A percentile compares a stretch with the other conserved stretches of the same genome.
Conservation (phyloP, 148 eudicot species). For the Chenopodium quinoa region DNA sequence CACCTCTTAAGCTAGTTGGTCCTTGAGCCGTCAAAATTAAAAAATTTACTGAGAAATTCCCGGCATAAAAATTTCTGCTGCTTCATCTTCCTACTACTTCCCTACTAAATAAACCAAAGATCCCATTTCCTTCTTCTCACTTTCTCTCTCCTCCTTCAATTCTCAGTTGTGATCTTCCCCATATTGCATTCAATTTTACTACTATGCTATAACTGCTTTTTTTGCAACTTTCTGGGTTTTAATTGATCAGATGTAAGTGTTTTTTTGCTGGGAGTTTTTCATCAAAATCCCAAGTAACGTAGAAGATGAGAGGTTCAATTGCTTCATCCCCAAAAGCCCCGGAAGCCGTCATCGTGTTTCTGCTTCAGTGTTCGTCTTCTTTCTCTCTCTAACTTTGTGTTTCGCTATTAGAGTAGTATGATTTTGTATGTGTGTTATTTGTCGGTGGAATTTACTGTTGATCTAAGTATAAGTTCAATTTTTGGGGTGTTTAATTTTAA, state of each 20-base stretch:
- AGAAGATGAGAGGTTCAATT: conserved; percentile 52
- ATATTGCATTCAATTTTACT: too few relatives aligned
- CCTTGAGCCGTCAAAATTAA: background rate
- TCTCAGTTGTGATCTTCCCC: background rate
- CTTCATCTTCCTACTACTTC: background rate
- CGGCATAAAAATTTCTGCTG: background rate
- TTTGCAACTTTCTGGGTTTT: background rate
- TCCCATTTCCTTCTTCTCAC: background rate
- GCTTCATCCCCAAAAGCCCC: conserved; percentile 42
- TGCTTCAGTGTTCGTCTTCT: conserved; percentile 38
- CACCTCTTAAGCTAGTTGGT: too few relatives aligned
- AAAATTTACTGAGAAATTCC: background rate
- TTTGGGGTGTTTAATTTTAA: background rate
- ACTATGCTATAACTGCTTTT: background rate
- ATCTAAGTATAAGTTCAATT: background rate
- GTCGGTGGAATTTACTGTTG: too few relatives aligned
- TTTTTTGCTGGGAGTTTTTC: too few relatives aligned
- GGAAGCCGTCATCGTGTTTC: conserved; percentile 76
- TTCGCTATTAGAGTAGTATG: too few relatives aligned
- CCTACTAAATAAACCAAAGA: background rate
- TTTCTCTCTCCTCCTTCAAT: too few relatives aligned
- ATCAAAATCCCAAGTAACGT: background rate
- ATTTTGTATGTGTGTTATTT: too few relatives aligned
- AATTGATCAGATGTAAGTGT: background rate
- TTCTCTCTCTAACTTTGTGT: too few relatives aligned